phyloP scores from a whole-genome alignment of 2,329 filamentous ascomycete species.

The Hysterium pulicare region DNA sequence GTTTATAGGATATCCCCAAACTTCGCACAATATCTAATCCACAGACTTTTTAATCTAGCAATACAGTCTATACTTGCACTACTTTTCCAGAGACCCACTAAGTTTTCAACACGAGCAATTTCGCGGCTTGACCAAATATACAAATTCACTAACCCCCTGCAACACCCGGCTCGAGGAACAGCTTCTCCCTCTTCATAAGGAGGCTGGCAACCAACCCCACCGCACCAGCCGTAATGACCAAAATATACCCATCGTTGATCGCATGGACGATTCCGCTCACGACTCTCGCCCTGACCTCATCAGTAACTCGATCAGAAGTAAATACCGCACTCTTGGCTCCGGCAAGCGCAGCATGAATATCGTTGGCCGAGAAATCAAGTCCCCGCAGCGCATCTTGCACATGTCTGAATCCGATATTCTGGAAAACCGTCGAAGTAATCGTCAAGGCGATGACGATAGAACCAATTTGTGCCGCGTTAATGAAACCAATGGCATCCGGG shows the following conservation, averaged over 20 bases:
- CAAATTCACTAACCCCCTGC: too few species aligned
- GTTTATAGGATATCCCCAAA: too few species aligned
- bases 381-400: conserved; percentile 13
- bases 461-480: conserved; percentile 23
- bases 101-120: too few species aligned
- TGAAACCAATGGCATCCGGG: conserved; percentile 17
- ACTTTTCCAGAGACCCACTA: too few species aligned
- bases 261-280: conserved; percentile 32
- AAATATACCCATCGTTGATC: conserved; percentile 31
- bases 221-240: conserved; percentile 26
- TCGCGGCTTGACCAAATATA: too few species aligned
- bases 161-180: too few species aligned
- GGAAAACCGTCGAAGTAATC: conserved; percentile 21
- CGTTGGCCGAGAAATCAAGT: conserved; percentile 7
- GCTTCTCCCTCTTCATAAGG: neutral
- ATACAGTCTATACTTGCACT: too few species aligned
- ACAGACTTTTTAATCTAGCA: too few species aligned
- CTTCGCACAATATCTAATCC: too few species aligned
- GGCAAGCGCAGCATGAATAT: conserved; percentile 15
- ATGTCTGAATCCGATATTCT: conserved; percentile 21
- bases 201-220: neutral
- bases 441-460: conserved; percentile 20
- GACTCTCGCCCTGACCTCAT: conserved; percentile 16
- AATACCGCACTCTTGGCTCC: conserved; percentile 17
- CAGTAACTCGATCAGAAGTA: conserved; percentile 2